Evolutionary conservation across 306 rosid genomes (phyloP).

Genomic region (Arachis hypogaea): DNA sequence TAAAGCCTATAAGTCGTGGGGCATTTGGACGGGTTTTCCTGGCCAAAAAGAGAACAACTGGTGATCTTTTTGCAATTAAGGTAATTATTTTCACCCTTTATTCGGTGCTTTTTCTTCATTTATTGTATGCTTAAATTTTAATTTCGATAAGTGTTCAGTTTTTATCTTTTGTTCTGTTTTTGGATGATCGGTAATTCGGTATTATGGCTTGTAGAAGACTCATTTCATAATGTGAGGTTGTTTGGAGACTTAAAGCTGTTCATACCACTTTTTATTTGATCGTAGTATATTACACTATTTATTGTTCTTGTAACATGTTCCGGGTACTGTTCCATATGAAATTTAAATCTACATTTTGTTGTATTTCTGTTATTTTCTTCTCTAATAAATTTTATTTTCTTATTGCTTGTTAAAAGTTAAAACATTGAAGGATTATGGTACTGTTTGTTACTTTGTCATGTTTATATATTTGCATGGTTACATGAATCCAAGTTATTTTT

Average conservation of each 20-base stretch:
- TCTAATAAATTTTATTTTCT: conserved; percentile 4
- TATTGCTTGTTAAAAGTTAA: not conserved
- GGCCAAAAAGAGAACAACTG: conserved; percentile 97
- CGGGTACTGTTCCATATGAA: conserved; percentile 6
- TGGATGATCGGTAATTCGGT: conserved; percentile 2
- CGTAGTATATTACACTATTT: conserved; percentile 18
- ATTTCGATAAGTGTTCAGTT: too few relatives aligned
- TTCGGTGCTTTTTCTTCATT: too few relatives aligned
- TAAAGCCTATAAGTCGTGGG: conserved; percentile 97
- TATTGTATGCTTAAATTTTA: too few relatives aligned
- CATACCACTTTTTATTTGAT: conserved; percentile 24
- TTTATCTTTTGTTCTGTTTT: not conserved
- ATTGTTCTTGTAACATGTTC: conserved; percentile 20
- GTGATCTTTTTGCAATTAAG: conserved; percentile 98
- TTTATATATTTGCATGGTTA: conserved; percentile 26
- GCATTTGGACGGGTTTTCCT: conserved; percentile 99
- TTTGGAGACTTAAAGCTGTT: conserved; percentile 15
- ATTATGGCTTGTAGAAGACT: conserved; percentile 28
- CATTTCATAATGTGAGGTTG: conserved; percentile 18
- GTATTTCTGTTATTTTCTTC: conserved; percentile 5
- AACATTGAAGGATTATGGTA: conserved; percentile 7
- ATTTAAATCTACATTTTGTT: conserved; percentile 13
- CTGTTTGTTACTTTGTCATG: conserved; percentile 15
- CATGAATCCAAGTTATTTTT: conserved; percentile 14
- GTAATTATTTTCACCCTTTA: conserved; percentile 38